Percentiles rank a stretch among this genome's conserved stretches.
phyloP scores from a whole-genome alignment of 441 rosid genomes.

The Biscutella auriculata region DNA sequence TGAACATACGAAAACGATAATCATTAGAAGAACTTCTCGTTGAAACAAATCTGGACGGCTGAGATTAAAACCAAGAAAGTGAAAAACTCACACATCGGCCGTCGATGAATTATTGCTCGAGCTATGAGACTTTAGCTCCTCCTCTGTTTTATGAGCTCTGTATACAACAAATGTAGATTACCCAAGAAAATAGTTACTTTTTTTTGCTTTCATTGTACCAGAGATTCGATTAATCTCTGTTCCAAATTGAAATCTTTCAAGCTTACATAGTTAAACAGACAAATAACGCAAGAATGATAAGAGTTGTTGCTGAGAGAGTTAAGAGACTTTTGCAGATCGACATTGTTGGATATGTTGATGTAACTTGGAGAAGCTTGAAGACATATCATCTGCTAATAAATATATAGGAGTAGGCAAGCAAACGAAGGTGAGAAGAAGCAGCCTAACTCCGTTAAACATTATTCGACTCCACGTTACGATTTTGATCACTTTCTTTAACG shows the following conservation, averaged over 20 bases:
- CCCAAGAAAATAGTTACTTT: background rate
- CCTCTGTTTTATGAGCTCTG: constrained; percentile 21
- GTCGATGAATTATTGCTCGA: constrained; percentile 25
- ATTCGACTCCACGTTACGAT: background rate
- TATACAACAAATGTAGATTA: background rate
- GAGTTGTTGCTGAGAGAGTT: constrained; percentile 7
- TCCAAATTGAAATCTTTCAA: too few relatives aligned
- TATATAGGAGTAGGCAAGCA: constrained; percentile 18
- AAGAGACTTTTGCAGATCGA: constrained; percentile 8
- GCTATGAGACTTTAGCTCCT: constrained; percentile 18
- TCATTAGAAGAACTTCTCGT: too few relatives aligned
- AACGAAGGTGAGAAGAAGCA: constrained; percentile 17
- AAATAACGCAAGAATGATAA: constrained; percentile 12
- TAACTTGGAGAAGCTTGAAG: constrained; percentile 15
- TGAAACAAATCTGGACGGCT: constrained; percentile 6
- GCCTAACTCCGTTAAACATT: constrained; percentile 15
- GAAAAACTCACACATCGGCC: constrained; percentile 21
- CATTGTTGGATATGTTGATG: constrained; percentile 14
- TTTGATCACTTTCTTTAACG: background rate
- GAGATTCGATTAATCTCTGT: background rate
- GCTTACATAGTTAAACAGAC: constrained; percentile 15
- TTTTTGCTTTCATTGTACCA: background rate
- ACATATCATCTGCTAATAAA: background rate
- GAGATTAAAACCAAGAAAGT: background rate
- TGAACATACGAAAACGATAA: background rate